Evolutionary conservation across 345 rosid genomes (phyloP).

Genomic region (Excoecaria agallocha): DNA sequence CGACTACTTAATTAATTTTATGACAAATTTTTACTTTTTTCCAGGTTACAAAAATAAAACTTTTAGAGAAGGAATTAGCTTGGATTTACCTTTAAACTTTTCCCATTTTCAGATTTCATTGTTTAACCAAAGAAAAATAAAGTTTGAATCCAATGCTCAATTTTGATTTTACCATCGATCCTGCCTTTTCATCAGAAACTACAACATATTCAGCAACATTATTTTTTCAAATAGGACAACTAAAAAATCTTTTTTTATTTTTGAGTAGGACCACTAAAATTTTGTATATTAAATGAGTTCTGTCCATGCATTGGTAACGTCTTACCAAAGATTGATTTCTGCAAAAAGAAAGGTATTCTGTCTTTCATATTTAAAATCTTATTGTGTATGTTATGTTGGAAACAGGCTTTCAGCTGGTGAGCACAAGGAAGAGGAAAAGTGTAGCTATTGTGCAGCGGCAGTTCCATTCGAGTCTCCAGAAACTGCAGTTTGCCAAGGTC

Average conservation of each 20-base stretch:
- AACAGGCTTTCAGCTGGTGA: constrained; percentile 33
- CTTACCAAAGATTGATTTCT: background rate
- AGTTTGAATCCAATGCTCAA: too few species aligned
- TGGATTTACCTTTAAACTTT: too few species aligned
- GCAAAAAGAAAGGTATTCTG: background rate
- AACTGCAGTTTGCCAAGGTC: constrained; percentile 51
- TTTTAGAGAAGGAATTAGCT: too few species aligned
- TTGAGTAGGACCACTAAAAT: background rate
- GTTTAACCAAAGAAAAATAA: too few species aligned
- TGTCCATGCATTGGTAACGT: background rate
- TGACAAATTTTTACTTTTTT: background rate
- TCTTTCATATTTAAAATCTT: background rate
- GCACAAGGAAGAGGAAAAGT: constrained; percentile 52
- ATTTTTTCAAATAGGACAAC: too few species aligned
- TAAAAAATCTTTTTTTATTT: background rate
- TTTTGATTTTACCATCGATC: too few species aligned
- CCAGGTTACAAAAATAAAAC: too few species aligned
- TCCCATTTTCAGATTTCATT: too few species aligned
- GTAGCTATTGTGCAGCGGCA: constrained; percentile 57
- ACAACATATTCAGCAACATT: too few species aligned
- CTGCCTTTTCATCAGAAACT: too few species aligned
- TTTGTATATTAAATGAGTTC: background rate
- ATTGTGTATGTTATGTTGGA: background rate
- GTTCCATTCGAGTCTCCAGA: constrained; percentile 75
- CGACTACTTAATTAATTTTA: background rate